Evolutionary conservation across 192 early-diverging fungal genomes (phyloP).

Genomic region (Linderina pennispora): DNA sequence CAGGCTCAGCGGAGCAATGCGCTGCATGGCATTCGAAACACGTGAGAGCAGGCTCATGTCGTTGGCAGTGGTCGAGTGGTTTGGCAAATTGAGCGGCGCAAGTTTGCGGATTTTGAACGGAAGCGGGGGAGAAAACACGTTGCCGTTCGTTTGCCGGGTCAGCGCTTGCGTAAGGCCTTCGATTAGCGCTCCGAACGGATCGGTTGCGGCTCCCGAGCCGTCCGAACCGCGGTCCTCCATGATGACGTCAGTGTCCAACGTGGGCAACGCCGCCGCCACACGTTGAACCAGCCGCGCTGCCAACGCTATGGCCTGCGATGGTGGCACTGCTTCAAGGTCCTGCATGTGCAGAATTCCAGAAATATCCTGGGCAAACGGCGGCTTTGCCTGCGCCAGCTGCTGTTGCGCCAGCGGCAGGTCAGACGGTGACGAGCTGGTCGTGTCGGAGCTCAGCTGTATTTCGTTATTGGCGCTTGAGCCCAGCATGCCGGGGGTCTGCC

Average conservation of each 20-base stretch:
- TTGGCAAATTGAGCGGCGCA: conserved; percentile 5
- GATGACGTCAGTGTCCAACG: too few relatives aligned
- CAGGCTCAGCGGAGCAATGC: conserved; percentile 76
- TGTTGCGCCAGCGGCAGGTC: neutral
- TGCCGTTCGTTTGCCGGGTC: too few relatives aligned
- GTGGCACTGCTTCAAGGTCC: conserved; percentile 24
- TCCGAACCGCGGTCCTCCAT: too few relatives aligned
- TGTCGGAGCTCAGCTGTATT: too few relatives aligned
- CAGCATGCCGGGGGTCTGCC: too few relatives aligned
- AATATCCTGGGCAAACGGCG: neutral
- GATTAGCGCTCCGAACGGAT: conserved; percentile 23
- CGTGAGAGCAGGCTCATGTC: conserved; percentile 29
- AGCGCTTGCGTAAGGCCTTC: conserved; percentile 13
- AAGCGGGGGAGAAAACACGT: conserved; percentile 4
- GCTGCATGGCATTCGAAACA: conserved; percentile 62
- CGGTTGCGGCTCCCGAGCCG: neutral
- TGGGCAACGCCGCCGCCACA: conserved; percentile 33
- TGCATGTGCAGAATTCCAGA: conserved; percentile 2
- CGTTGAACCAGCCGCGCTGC: conserved; percentile 43
- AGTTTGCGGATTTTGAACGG: conserved; percentile 39
- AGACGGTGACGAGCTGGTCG: conserved; percentile 1
- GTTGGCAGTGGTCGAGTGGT: conserved; percentile 3
- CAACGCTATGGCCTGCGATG: conserved; percentile 38
- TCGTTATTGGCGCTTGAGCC: too few relatives aligned
- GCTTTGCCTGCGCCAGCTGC: conserved; percentile 2